A percentile compares a stretch with the other conserved stretches of the same genome.
phyloP scores from a whole-genome alignment of 75 land plant genomes.

The Chamaecyparis obtusa region DNA sequence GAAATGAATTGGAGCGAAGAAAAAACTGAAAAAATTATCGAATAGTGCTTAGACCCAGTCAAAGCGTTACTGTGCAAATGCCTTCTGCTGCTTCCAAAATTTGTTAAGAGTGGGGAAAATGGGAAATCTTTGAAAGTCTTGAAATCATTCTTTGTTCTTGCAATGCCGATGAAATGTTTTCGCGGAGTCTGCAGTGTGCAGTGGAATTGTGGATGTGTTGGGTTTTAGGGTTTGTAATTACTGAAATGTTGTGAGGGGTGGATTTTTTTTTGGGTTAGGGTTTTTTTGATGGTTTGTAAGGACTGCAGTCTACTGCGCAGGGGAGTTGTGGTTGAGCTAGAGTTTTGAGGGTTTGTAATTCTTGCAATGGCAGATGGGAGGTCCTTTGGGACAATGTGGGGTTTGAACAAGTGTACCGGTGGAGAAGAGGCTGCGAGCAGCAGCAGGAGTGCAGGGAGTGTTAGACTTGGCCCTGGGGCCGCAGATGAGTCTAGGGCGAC shows the following conservation, averaged over 20 bases:
- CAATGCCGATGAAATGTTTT: background rate
- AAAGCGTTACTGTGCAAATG: background rate
- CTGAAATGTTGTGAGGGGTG: background rate
- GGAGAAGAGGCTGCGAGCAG: background rate
- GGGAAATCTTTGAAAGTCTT: background rate
- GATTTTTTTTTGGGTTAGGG: background rate
- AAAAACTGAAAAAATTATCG: background rate
- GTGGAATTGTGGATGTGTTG: background rate
- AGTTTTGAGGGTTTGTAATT: background rate
- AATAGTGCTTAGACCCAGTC: background rate
- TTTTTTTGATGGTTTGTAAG: background rate
- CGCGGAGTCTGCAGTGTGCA: background rate
- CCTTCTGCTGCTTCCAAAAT: background rate
- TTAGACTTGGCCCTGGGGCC: background rate
- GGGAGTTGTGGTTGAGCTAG: background rate
- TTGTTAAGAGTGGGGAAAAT: background rate
- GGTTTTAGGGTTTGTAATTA: background rate
- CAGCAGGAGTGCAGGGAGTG: background rate
- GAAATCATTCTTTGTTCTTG: background rate
- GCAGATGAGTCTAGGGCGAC: background rate
- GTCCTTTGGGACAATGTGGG: background rate
- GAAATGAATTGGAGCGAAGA: background rate
- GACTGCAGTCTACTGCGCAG: background rate
- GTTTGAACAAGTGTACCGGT: background rate
- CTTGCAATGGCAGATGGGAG: background rate